Evolutionary conservation across 179 eudicot genomes (phyloP).

Genomic region (Spinacia oleracea): DNA sequence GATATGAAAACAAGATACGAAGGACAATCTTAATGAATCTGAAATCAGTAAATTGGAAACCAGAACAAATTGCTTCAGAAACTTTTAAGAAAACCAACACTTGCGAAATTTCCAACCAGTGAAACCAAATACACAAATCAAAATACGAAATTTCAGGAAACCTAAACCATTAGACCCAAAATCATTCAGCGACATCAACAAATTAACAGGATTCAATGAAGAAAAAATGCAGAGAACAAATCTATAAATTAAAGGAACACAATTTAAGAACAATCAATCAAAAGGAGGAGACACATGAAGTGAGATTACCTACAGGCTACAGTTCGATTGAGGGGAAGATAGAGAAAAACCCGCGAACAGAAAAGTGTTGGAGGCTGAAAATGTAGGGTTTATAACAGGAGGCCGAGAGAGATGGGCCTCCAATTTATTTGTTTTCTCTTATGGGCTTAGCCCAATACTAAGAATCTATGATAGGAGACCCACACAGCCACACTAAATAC

Average conservation of each 20-base stretch:
- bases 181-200: too few species aligned
- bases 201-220: too few species aligned
- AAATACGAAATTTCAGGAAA: neutral
- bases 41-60: neutral
- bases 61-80: neutral
- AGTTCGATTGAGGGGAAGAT: neutral
- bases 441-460: conserved; percentile 16
- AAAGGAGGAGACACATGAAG: neutral
- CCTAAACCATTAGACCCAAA: neutral
- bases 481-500: too few species aligned
- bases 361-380: neutral
- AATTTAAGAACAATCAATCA: neutral
- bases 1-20: neutral
- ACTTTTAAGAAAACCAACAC: neutral
- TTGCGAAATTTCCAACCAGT: neutral
- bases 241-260: conserved; percentile 4
- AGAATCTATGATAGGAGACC: too few species aligned
- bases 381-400: conserved; percentile 20
- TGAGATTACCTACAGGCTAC: neutral
- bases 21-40: neutral
- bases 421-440: neutral
- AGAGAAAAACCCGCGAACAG: conserved; percentile 26
- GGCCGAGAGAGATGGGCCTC: neutral
- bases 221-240: neutral
- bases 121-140: neutral